These are phyloP conservation scores for Berberis thunbergii DNA, from an alignment of 164 flowering plant genomes.

Conservation along the genomic window DNA sequence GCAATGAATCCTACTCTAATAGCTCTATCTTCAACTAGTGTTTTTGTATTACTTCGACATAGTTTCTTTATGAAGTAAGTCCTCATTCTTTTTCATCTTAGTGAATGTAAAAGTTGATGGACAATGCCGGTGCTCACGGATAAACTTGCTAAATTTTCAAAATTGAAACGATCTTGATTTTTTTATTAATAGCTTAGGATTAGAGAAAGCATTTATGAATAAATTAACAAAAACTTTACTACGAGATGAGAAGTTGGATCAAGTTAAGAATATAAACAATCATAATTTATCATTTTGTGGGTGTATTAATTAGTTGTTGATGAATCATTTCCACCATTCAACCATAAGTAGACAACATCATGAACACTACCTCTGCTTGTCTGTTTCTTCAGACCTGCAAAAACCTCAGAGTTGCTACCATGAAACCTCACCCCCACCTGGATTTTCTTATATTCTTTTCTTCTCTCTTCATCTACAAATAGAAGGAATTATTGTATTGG, in stretches of 20 bases:
- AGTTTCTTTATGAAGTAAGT: no score
- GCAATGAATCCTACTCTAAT: no score
- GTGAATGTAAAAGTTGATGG: no score
- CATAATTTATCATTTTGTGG: not conserved
- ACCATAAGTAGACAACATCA: constrained; percentile 69
- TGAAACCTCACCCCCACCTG: constrained; percentile 17
- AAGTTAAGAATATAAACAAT: not conserved
- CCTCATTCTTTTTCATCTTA: no score
- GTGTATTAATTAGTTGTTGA: constrained; percentile 27
- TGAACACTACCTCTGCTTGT: constrained; percentile 47
- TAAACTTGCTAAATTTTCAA: not conserved
- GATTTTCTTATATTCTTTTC: constrained; percentile 11
- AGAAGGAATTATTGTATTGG: constrained; percentile 5
- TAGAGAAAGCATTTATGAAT: not conserved
- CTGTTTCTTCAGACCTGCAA: constrained; percentile 30
- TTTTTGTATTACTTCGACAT: no score
- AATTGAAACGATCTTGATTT: not conserved
- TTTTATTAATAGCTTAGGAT: not conserved
- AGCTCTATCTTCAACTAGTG: no score
- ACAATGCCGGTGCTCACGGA: not conserved
- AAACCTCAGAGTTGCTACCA: not conserved
- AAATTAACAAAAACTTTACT: no score
- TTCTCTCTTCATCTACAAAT: constrained; percentile 15
- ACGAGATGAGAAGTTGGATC: not conserved
- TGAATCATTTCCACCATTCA: constrained; percentile 69